phyloP scores from a whole-genome alignment of 345 rosid species.

The Eucalyptus pauciflora region DNA sequence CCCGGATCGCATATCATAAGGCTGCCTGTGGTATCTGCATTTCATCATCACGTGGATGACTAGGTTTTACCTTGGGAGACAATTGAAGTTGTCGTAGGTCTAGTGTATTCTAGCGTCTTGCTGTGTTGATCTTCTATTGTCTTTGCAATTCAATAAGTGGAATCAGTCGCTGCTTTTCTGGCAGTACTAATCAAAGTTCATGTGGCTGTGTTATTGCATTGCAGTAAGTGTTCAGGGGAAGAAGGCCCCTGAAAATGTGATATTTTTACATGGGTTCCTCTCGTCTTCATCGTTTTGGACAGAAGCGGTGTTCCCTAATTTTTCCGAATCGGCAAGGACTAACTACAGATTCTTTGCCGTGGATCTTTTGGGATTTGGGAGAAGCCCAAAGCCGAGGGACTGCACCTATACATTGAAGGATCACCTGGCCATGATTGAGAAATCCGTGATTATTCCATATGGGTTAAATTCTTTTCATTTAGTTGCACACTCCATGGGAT shows the following conservation, averaged over 20 bases:
- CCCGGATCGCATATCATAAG: neutral
- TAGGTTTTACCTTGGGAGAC: neutral
- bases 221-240: neutral
- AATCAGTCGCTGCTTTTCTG: neutral
- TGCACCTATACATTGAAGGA: constrained; percentile 46
- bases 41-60: neutral
- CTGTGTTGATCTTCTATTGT: neutral
- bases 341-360: constrained; percentile 43
- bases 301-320: constrained; percentile 20
- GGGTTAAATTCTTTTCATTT: constrained; percentile 51
- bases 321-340: constrained; percentile 14
- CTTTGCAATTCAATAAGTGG: neutral
- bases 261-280: constrained; percentile 63
- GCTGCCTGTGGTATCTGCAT: neutral
- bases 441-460: constrained; percentile 40
- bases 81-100: neutral
- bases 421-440: constrained; percentile 57
- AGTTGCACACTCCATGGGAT: constrained; percentile 88
- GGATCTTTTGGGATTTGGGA: constrained; percentile 77
- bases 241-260: constrained; percentile 38
- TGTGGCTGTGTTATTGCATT: neutral
- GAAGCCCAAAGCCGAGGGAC: constrained; percentile 65
- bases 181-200: neutral
- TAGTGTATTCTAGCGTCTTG: neutral
- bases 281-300: constrained; percentile 24